Conservation (phyloP, 2,329 filamentous ascomycete genomes). For the Cladophialophora exuberans region DNA sequence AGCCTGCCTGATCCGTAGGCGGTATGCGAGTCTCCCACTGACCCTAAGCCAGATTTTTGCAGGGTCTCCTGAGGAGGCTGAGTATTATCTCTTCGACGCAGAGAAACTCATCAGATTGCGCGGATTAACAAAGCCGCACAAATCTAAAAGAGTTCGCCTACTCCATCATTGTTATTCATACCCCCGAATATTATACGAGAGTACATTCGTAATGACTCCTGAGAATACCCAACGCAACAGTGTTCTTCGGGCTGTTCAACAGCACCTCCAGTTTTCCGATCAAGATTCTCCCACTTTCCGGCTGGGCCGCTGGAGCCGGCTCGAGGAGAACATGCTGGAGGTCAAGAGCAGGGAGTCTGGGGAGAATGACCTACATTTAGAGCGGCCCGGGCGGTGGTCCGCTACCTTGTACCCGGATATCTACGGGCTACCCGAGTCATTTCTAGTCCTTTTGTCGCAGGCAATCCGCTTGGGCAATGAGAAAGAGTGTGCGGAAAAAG, state of each 20-base stretch:
- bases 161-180: slow-evolving; percentile 55
- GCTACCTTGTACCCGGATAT: slow-evolving; percentile 50
- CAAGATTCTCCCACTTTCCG: slow-evolving; percentile 41
- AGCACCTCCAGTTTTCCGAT: slow-evolving; percentile 11
- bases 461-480: slow-evolving; percentile 50
- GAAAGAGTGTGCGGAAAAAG: slow-evolving; percentile 39
- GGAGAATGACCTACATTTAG: slow-evolving; percentile 50
- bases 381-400: slow-evolving; percentile 45
- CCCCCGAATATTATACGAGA: slow-evolving; percentile 52
- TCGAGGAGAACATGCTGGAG: slow-evolving; percentile 39
- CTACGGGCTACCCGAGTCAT: slow-evolving; percentile 49
- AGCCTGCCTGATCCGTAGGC: not conserved
- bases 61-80: slow-evolving; percentile 40
- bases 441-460: slow-evolving; percentile 47
- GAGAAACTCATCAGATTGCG: slow-evolving; percentile 48
- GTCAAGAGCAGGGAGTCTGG: slow-evolving; percentile 44
- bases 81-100: slow-evolving; percentile 47
- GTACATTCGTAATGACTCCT: slow-evolving; percentile 37
- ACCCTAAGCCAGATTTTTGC: slow-evolving; percentile 34
- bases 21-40: not conserved
- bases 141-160: slow-evolving; percentile 48
- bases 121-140: slow-evolving; percentile 41
- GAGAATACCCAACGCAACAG: not conserved
- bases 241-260: slow-evolving; percentile 13
- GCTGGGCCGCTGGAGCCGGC: slow-evolving; percentile 36